Base-by-base conservation (phyloP, 768 basidiomycete genomes). In the Ramaria sp. region DNA sequence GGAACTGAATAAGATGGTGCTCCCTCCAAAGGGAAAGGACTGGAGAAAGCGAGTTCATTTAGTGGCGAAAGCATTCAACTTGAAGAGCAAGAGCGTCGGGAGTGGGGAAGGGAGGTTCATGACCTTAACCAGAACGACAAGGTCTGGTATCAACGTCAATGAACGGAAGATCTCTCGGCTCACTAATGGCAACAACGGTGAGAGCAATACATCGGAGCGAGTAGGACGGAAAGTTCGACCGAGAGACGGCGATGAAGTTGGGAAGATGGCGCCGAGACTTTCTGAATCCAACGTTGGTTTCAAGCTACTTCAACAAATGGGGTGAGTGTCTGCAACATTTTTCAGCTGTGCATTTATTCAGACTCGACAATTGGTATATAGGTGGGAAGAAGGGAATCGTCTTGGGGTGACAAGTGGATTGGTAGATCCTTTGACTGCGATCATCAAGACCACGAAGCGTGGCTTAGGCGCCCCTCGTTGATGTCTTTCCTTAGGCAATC, bases 161-260 rank as follows among this genome's bases (percentile, higher is more conserved):
- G 81, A 95, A 65, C 54, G 58, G 43, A 86, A 82, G 70, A 67
- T 94, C 15, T 65, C 65, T 12, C 67, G 68, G 57, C 64, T 72
- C 34, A 39, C 72, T 12, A 56, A 63, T 7, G 66, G 66, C 1
- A 59, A 65, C n/a, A 54, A 61, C 10, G 61, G 60, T 65, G 72
- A 64, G 56, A 73, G 57, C 67, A 32, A 36, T 16, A 20, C 27
- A 13, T 16, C 37, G 16, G 0, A 43, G 13, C 0, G 12, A 25
- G 34, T 8, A 6, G 27, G 16, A 48, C 56, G 25, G 44, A 43
- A 56, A 54, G 22, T 25, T 18, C 71, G 70, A 55, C 85, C 86
- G 52, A 73, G 70, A 45, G 93, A 96, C 32, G 93, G 93, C 25
- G 91, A 94, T 49, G 82, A 83, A 59, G 90, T 96, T 44, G 93